Base-by-base conservation (phyloP, 2,329 filamentous ascomycete species). In the Ceratocystis destructans region DNA sequence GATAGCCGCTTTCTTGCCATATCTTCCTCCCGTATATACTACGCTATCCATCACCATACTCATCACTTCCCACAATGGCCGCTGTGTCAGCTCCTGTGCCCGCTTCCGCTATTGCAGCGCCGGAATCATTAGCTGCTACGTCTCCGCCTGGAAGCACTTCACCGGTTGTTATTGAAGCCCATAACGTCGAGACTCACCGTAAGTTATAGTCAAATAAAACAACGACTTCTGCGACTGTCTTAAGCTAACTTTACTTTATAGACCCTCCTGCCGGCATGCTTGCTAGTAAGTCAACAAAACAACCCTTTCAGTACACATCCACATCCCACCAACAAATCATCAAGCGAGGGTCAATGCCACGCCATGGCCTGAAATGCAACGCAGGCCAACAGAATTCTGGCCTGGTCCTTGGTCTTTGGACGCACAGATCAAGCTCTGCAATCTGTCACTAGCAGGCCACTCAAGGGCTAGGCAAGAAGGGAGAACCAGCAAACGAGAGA, bases 101-200 rank as follows among this genome's bases (percentile, higher is more conserved):
- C 8, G 57, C 41, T 25, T 44, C 62, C 12, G 41, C 63, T 20
- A 41, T 44, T 20, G 25, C 64, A 15, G 61, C 62, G 37, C 33
- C 61, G 10, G n/a, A 61, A 15, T 59, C 46, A 20, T 28, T 57
- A 15, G 46, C 61, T 10, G 37, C 48, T 17, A 15, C 61, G 64
- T 12, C 66, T 44, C 12, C 41, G 28, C 41, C 59, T n/a, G 61
- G 44, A 20, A 33, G 20, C 12, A 4, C 64, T 31, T 55, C 71
- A 71, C 82, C 81, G 61, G 86, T 88, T 72, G 87, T 91, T 72
- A 80, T 81, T 69, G 88, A 91, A 80, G 87, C 88, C 73, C 87
- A 90, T 76, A 77, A 86, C 73, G 87, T 90, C 71, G 86, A 89
- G 76, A 91, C 87, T 22, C 90, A 79, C 73, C 83, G 84, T 87